Conservation (phyloP, 208 protist species). For the Crithidia fasciculata region DNA sequence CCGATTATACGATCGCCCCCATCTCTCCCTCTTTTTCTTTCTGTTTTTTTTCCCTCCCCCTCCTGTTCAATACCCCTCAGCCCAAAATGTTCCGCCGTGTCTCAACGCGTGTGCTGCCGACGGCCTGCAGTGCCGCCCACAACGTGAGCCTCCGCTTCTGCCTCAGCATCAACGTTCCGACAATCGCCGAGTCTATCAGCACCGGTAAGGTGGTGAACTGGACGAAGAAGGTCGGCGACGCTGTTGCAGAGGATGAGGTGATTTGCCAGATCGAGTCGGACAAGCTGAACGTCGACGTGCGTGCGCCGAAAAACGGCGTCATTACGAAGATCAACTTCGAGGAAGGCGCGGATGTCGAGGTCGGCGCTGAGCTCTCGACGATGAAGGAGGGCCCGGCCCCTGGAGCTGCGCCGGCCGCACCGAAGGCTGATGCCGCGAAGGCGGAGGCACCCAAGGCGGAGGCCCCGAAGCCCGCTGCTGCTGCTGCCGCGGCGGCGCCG, state of each 20-base stretch:
- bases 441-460: conserved; percentile 29
- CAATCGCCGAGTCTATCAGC: conserved; percentile 98
- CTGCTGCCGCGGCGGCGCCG: conserved; percentile 37
- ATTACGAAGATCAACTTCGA: conserved; percentile 92
- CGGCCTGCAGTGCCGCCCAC: conserved; percentile 35
- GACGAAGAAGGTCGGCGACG: conserved; percentile 96
- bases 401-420: conserved; percentile 14
- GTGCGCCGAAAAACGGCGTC: conserved; percentile 91
- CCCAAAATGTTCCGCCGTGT: conserved; percentile 76
- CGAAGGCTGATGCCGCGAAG: conserved; percentile 36
- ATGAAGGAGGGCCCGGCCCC: conserved; percentile 82
- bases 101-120: conserved; percentile 36
- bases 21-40: background rate
- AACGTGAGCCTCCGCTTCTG: conserved; percentile 80
- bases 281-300: conserved; percentile 97
- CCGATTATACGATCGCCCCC: background rate
- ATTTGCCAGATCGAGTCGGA: conserved; percentile 98
- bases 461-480: conserved; percentile 12
- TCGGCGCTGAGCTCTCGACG: conserved; percentile 88
- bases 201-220: conserved; percentile 96
- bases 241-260: conserved; percentile 96
- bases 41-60: background rate
- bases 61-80: background rate
- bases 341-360: conserved; percentile 91
- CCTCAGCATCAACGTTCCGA: conserved; percentile 93